Evolutionary conservation across 371 early-diverging fungal genomes (phyloP).

Genomic region (Umbelopsis sp.): DNA sequence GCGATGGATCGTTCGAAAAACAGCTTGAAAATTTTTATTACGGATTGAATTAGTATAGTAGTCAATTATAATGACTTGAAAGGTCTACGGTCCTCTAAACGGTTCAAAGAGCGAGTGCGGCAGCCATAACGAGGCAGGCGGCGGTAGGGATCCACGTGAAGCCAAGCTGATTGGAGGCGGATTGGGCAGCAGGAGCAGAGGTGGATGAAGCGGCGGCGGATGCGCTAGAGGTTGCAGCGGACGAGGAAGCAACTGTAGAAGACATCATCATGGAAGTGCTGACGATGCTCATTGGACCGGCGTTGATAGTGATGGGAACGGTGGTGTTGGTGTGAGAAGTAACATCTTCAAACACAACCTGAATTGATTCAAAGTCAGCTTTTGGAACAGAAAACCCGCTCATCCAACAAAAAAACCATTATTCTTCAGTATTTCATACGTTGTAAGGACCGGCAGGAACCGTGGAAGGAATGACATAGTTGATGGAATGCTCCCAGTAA

Average conservation of each 20-base stretch:
- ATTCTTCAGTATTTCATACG: slow-evolving; percentile 3
- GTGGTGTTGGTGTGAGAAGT: slow-evolving; percentile 27
- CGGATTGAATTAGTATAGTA: not conserved
- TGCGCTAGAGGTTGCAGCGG: not conserved
- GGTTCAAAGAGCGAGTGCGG: slow-evolving; percentile 3
- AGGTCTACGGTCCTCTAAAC: too few species aligned
- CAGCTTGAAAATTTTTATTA: not conserved
- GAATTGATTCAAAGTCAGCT: not conserved
- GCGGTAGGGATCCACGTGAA: slow-evolving; percentile 4
- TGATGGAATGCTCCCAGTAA: slow-evolving; percentile 31
- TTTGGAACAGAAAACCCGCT: too few species aligned
- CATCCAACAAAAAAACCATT: too few species aligned
- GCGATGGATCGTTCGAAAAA: not conserved
- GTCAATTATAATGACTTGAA: not conserved
- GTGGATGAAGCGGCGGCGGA: slow-evolving; percentile 21
- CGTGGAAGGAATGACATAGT: slow-evolving; percentile 26
- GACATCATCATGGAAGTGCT: slow-evolving; percentile 19
- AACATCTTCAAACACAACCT: slow-evolving; percentile 32
- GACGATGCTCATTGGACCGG: not conserved
- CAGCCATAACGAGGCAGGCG: slow-evolving; percentile 12
- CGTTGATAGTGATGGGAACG: slow-evolving; percentile 28
- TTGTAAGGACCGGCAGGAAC: slow-evolving; percentile 26
- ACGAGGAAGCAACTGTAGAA: not conserved
- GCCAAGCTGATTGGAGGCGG: slow-evolving; percentile 13
- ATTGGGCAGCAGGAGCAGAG: slow-evolving; percentile 14